Evolutionary conservation across 495 filamentous ascomycete species (phyloP).

Genomic region (Wilcoxina mikolae): DNA sequence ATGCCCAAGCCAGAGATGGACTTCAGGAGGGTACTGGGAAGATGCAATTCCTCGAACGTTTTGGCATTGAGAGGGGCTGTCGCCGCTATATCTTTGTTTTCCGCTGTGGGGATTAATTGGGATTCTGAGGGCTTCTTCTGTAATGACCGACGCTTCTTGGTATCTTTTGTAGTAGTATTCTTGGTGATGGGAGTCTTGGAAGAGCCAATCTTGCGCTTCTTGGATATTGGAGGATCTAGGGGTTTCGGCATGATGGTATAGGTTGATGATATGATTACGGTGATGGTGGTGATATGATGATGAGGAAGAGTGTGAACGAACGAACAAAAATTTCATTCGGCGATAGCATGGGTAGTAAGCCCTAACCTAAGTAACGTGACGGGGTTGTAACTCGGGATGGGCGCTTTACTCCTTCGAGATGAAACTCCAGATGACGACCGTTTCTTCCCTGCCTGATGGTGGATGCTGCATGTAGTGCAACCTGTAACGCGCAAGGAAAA

Average conservation of each 20-base stretch:
- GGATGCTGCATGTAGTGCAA: no score
- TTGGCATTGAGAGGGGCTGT: background rate
- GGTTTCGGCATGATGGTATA: background rate
- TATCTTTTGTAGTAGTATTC: background rate
- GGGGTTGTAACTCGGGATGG: no score
- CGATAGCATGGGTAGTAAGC: background rate
- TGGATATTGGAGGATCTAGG: background rate
- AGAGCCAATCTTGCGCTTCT: slow-evolving; percentile 3
- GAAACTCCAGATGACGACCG: no score
- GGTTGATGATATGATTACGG: background rate
- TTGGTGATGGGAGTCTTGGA: background rate
- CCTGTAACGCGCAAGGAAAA: no score
- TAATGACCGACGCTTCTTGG: background rate
- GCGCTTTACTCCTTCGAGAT: no score
- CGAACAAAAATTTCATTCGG: background rate
- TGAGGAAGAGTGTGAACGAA: background rate
- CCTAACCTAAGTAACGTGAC: slow-evolving; percentile 4
- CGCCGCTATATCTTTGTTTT: background rate
- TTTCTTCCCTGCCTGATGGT: no score
- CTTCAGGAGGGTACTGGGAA: slow-evolving; percentile 14
- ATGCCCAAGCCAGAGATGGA: slow-evolving; percentile 16
- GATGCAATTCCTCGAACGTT: slow-evolving; percentile 12
- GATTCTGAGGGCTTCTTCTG: background rate
- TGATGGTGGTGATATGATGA: background rate
- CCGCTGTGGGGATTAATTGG: background rate